Evolutionary conservation across 192 early-diverging fungal genomes (phyloP), one percentile per base, ranked within the genome.

Genomic region (Haplosporangium gracile): DNA sequence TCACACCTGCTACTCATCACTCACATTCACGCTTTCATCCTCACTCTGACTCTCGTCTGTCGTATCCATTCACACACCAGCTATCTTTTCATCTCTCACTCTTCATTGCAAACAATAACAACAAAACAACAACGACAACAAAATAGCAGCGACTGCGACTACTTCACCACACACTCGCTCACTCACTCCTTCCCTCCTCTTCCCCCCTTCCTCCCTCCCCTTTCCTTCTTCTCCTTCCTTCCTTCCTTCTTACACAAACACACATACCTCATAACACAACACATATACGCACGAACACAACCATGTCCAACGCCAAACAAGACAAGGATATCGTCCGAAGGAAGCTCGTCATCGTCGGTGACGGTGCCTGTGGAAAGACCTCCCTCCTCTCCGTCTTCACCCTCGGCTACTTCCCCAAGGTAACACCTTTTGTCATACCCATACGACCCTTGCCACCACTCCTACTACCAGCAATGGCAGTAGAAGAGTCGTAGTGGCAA

Each of bases 321-420:
- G 83, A 82, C 49, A 89, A 86, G 74, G 88, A 89, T 57, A 82
- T 82, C 91, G 92, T 94, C 79, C 93, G 94, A 81, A 87, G 93
- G 81, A 98, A 98, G 89, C 90, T 98, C 76, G 96, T 97, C 73
- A 95, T 97, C 78, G 94, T 98, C 26, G 95, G 95, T 34, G 95
- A 96, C 79, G 95, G 95, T 82, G 94, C 95, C 60, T 95, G 95
- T 79, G 95, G 96, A 38, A 96, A 96, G 81, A 96, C 95, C 29
- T 95, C 91, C 36, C 82, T 96, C 70, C 90, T 96, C 43, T 94
- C 92, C 51, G 94, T 95, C 18, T 96, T 94, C 78, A 93, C 93
- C n/a, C 91, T 94, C 68, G 94, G 94, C 75, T 88, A 90, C 63
- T 97, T 97, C 82, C 97, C 97, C 72, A 94, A 95, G 93, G 97